Conservation (phyloP, 805 yeast species). For the Schizosaccharomyces pombe region DNA sequence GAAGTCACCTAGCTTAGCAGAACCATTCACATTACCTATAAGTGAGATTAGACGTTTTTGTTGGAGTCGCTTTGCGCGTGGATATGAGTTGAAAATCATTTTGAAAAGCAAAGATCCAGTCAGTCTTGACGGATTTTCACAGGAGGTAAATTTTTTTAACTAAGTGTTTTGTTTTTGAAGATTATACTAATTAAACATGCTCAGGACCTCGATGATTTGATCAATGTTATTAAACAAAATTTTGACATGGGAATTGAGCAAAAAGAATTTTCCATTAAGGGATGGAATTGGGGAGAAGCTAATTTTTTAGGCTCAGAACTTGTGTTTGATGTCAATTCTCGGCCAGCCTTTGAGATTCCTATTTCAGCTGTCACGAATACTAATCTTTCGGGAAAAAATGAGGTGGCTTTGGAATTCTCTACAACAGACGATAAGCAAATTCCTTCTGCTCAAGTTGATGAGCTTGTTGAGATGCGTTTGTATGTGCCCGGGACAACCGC, state of each 20-base stretch:
- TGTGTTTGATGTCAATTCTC: conserved; percentile 61
- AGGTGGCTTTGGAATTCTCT: conserved; percentile 73
- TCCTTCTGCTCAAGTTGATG: conserved; percentile 56
- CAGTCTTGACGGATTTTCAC: conserved; percentile 76
- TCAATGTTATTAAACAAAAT: conserved; percentile 59
- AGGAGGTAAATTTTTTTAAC: conserved; percentile 20
- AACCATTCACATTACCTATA: conserved; percentile 25
- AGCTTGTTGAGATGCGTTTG: conserved; percentile 79
- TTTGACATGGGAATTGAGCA: conserved; percentile 54
- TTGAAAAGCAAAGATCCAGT: conserved; percentile 74
- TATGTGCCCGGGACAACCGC: conserved; percentile 62
- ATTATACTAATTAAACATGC: background rate
- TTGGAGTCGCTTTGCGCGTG: conserved; percentile 89
- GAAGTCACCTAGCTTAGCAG: conserved; percentile 30
- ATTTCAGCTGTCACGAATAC: conserved; percentile 59
- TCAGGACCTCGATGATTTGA: conserved; percentile 48
- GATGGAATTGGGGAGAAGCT: conserved; percentile 97
- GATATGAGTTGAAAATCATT: conserved; percentile 69
- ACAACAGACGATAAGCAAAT: conserved; percentile 24
- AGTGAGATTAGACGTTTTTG: conserved; percentile 59
- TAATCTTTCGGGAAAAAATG: conserved; percentile 75
- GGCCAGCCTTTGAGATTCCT: conserved; percentile 81
- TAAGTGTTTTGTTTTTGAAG: background rate
- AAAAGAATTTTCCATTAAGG: conserved; percentile 78
- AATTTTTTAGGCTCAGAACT: conserved; percentile 83